Percentiles rank a stretch among this genome's conserved stretches.
These are phyloP conservation scores for Candida buenavistaensis DNA, from an alignment of 1,139 yeast species.

Conservation along the genomic window DNA sequence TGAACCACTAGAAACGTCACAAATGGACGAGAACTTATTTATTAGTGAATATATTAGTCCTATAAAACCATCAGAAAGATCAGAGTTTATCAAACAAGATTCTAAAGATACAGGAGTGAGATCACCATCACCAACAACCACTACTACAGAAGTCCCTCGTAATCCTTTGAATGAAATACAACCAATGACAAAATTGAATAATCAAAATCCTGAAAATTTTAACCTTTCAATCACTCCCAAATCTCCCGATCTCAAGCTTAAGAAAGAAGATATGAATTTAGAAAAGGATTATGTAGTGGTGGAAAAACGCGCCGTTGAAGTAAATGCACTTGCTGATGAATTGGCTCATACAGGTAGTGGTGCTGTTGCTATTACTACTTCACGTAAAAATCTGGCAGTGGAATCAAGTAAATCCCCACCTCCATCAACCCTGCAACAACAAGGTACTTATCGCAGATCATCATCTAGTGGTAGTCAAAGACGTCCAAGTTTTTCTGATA, in stretches of 20 bases:
- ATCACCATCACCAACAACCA: conserved; percentile 1
- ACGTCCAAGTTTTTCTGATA: conserved; percentile 53
- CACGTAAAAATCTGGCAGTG: conserved; percentile 14
- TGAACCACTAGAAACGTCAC: conserved; percentile 64
- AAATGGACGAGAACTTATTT: conserved; percentile 74
- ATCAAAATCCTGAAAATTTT: conserved; percentile 41
- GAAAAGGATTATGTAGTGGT: conserved; percentile 92
- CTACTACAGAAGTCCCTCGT: background rate
- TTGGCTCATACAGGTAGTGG: conserved; percentile 69
- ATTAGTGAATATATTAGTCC: conserved; percentile 74
- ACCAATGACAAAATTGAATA: conserved; percentile 13
- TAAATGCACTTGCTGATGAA: conserved; percentile 92
- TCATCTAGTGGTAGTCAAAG: conserved; percentile 35
- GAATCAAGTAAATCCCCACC: background rate
- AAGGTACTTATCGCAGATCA: conserved; percentile 22
- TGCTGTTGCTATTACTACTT: conserved; percentile 43
- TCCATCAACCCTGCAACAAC: conserved; percentile 12
- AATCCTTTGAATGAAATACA: background rate
- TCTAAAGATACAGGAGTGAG: conserved; percentile 1
- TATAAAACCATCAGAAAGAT: conserved; percentile 21
- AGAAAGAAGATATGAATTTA: conserved; percentile 45
- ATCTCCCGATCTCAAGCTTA: conserved; percentile 15
- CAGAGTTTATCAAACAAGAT: conserved; percentile 19
- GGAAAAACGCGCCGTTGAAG: conserved; percentile 92
- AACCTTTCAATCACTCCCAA: conserved; percentile 19